Percentiles rank a stretch among this genome's conserved stretches.
Evolutionary conservation across 2,329 filamentous ascomycete species (phyloP).

Genomic region (Diaporthe vaccinii): DNA sequence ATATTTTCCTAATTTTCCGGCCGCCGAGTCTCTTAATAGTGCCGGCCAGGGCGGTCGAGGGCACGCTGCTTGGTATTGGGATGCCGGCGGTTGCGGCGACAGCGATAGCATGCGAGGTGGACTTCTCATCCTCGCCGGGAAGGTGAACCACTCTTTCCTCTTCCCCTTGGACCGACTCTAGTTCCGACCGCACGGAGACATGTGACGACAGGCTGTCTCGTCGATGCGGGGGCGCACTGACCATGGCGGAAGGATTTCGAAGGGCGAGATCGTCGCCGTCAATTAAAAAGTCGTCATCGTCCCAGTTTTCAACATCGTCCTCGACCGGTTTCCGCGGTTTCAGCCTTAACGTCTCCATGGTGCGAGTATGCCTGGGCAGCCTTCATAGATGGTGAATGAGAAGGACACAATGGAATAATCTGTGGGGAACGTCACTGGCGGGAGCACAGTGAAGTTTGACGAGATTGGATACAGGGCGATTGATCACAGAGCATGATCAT

Average conservation of each 20-base stretch:
- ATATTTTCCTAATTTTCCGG: slow-evolving; percentile 77
- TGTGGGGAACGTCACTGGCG: slow-evolving; percentile 33
- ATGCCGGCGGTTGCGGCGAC: slow-evolving; percentile 92
- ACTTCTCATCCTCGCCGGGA: slow-evolving; percentile 86
- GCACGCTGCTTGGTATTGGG: slow-evolving; percentile 87
- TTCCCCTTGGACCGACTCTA: slow-evolving; percentile 81
- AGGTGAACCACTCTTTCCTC: slow-evolving; percentile 92
- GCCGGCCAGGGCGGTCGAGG: slow-evolving; percentile 90
- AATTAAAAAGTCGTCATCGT: slow-evolving; percentile 81
- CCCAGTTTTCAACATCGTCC: slow-evolving; percentile 81
- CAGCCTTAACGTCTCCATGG: slow-evolving; percentile 68
- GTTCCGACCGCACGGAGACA: slow-evolving; percentile 84
- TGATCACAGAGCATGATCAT: slow-evolving; percentile 38
- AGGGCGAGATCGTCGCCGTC: slow-evolving; percentile 76
- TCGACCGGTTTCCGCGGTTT: slow-evolving; percentile 68
- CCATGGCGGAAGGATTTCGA: slow-evolving; percentile 62
- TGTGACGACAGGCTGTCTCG: slow-evolving; percentile 87
- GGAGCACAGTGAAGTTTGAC: slow-evolving; percentile 27
- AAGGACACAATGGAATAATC: slow-evolving; percentile 16
- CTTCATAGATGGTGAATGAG: slow-evolving; percentile 36
- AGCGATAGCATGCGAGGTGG: slow-evolving; percentile 86
- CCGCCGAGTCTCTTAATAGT: slow-evolving; percentile 92
- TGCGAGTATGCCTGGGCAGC: slow-evolving; percentile 26
- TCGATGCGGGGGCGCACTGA: slow-evolving; percentile 63
- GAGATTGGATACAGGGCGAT: slow-evolving; percentile 24